Percentiles rank a stretch among this genome's conserved stretches.
phyloP scores from a whole-genome alignment of 805 yeast species.

The Saturnispora mendoncae region DNA sequence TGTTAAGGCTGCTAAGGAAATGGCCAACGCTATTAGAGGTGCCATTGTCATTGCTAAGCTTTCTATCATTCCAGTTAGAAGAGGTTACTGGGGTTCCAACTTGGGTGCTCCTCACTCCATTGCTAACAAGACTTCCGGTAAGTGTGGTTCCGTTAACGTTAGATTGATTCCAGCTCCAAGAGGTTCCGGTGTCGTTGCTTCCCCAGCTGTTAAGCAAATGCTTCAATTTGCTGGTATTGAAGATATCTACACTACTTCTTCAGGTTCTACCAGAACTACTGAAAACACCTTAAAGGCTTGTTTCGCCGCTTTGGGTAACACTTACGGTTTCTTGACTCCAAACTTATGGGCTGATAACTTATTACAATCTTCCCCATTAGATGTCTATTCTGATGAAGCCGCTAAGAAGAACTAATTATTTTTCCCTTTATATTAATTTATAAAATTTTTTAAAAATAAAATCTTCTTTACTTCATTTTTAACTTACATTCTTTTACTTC shows the following conservation, averaged over 20 bases:
- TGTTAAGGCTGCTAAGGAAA: constrained; percentile 99
- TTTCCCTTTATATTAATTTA: constrained; percentile 1
- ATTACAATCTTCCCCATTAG: constrained; percentile 88
- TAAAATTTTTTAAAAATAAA: background rate
- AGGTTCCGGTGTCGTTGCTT: constrained; percentile 99
- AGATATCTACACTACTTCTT: constrained; percentile 97
- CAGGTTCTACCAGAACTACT: constrained; percentile 98
- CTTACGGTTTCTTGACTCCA: constrained; percentile 99
- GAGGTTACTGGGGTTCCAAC: constrained; percentile 99
- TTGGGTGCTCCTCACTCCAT: constrained; percentile 99
- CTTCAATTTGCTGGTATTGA: constrained; percentile 99
- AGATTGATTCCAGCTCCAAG: constrained; percentile 99
- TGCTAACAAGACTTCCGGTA: constrained; percentile 97
- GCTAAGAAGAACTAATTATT: constrained; percentile 58
- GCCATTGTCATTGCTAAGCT: constrained; percentile 99
- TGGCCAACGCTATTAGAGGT: constrained; percentile 99
- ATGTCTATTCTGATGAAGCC: constrained; percentile 84
- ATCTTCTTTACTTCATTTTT: background rate
- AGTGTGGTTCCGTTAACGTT: constrained; percentile 99
- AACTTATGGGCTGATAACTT: constrained; percentile 91
- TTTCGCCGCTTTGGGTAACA: constrained; percentile 98
- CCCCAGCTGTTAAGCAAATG: constrained; percentile 98
- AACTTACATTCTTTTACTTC: background rate
- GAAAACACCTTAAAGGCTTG: constrained; percentile 99
- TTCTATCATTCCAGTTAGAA: constrained; percentile 98